A percentile compares a stretch with the other conserved stretches of the same genome.
These are phyloP conservation scores for Saccharomyces mikatae DNA, from an alignment of 805 yeast genomes.

Conservation along the genomic window DNA sequence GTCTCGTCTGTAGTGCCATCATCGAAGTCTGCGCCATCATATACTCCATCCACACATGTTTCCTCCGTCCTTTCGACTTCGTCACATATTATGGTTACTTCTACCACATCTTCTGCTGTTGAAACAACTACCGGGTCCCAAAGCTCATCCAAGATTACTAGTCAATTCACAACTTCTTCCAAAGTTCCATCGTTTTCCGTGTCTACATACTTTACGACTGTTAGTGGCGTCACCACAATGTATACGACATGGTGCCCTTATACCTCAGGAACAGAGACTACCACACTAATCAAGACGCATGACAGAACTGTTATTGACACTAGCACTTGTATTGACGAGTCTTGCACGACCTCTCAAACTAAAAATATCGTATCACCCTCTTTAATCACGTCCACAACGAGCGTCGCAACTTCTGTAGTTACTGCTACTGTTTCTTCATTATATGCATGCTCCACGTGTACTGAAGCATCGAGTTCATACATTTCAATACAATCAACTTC, in stretches of 20 bases:
- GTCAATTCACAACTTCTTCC: background rate
- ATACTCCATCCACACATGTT: background rate
- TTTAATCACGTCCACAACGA: background rate
- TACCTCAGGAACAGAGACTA: background rate
- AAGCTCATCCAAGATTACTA: background rate
- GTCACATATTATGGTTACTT: background rate
- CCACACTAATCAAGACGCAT: background rate
- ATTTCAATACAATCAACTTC: background rate
- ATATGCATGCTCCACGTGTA: background rate
- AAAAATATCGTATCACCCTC: background rate
- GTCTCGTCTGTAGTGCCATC: background rate
- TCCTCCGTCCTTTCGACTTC: background rate
- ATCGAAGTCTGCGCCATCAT: background rate
- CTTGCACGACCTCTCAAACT: background rate
- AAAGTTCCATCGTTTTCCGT: background rate
- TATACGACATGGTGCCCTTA: conserved; percentile 10
- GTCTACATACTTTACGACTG: conserved; percentile 8
- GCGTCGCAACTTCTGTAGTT: background rate
- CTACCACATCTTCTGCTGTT: background rate
- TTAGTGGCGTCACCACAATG: conserved; percentile 6
- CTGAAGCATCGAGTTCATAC: background rate
- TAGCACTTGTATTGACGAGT: background rate
- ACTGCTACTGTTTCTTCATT: background rate
- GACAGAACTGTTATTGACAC: background rate
- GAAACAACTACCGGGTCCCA: background rate